A percentile compares a stretch with the other conserved stretches of the same genome.
phyloP scores from a whole-genome alignment of 192 early-diverging fungal species.

The Diversispora epigaea region DNA sequence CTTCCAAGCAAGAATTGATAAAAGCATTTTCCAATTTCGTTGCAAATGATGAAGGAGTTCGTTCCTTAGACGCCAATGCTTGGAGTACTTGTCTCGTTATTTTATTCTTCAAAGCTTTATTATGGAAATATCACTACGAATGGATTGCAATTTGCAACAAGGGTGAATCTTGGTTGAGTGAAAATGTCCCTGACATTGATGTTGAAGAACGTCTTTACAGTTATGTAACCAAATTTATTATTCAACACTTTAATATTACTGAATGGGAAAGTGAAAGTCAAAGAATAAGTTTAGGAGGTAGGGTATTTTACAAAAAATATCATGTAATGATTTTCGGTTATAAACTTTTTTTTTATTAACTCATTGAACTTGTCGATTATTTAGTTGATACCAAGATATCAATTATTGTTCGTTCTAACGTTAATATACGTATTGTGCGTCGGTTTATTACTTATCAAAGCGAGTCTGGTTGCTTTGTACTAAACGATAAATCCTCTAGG shows the following conservation, averaged over 20 bases:
- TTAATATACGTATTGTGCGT: constrained; percentile 11
- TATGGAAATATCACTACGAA: constrained; percentile 8
- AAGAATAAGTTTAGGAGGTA: background rate
- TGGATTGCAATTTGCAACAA: background rate
- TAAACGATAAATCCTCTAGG: background rate
- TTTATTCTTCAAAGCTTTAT: constrained; percentile 13
- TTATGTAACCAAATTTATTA: constrained; percentile 3
- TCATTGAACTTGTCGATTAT: background rate
- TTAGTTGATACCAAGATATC: background rate
- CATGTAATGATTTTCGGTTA: no score
- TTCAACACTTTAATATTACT: constrained; percentile 19
- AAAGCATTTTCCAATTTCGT: background rate
- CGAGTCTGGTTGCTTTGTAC: constrained; percentile 12
- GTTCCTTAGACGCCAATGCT: background rate
- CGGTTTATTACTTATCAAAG: constrained; percentile 25
- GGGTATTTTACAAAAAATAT: background rate
- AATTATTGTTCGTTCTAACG: constrained; percentile 8
- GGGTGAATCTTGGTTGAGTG: constrained; percentile 12
- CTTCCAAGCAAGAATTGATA: constrained; percentile 6
- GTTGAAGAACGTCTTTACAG: constrained; percentile 21
- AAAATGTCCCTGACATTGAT: background rate
- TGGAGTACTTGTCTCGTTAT: constrained; percentile 3
- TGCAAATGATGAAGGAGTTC: background rate
- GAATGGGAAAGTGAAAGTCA: constrained; percentile 22
- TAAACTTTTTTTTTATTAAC: background rate